phyloP scores from a whole-genome alignment of 768 basidiomycete species.

The Paxillus ammoniavirescens region DNA sequence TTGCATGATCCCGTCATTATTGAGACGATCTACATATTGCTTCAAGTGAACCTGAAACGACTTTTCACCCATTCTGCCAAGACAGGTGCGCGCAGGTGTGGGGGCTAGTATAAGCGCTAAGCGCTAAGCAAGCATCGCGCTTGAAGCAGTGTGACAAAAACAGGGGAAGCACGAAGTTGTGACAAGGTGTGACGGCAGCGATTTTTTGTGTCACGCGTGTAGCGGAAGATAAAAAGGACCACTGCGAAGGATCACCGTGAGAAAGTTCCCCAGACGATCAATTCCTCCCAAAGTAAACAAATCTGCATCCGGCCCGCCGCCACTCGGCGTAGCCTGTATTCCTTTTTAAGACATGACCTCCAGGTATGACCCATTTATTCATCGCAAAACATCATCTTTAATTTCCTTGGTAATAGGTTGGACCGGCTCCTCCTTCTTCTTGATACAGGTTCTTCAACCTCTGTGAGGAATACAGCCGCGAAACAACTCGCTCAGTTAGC shows the following conservation, averaged over 20 bases:
- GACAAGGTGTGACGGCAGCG: slow-evolving; percentile 35
- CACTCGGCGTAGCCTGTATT: slow-evolving; percentile 51
- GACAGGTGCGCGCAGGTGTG: neutral
- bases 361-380: slow-evolving; percentile 41
- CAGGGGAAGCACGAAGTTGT: slow-evolving; percentile 9
- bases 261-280: slow-evolving; percentile 52
- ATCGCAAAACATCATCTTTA: neutral
- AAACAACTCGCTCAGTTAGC: slow-evolving; percentile 94
- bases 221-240: slow-evolving; percentile 64
- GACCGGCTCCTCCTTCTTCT: slow-evolving; percentile 95
- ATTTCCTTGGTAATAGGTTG: slow-evolving; percentile 52
- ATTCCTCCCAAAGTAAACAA: slow-evolving; percentile 43
- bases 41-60: neutral
- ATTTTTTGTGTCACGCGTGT: slow-evolving; percentile 39
- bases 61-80: neutral
- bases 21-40: neutral
- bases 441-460: slow-evolving; percentile 89
- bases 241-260: slow-evolving; percentile 41
- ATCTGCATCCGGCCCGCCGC: slow-evolving; percentile 37
- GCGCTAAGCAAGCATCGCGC: no score
- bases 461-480: slow-evolving; percentile 92
- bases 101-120: no score
- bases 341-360: slow-evolving; percentile 71
- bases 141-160: slow-evolving; percentile 8
- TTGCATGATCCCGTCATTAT: neutral